A percentile compares a stretch with the other conserved stretches of the same genome.
Evolutionary conservation across 768 basidiomycete species (phyloP).

Genomic region (Lentinula detonsa): DNA sequence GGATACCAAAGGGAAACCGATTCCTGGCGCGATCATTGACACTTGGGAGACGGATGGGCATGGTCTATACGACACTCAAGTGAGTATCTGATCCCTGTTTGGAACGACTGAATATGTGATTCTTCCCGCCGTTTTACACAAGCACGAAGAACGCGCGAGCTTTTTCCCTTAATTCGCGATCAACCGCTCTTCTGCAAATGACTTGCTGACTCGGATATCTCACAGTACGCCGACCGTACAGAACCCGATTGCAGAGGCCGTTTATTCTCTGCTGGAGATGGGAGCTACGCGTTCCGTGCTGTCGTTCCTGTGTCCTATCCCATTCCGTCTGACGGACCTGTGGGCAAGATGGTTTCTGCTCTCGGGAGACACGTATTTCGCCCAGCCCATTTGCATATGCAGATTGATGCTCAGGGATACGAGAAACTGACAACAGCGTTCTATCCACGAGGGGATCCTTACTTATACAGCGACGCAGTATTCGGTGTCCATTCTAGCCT

Average conservation of each 20-base stretch:
- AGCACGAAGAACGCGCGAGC: neutral
- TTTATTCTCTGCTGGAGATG: slow-evolving; percentile 51
- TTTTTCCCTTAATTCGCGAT: neutral
- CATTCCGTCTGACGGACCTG: slow-evolving; percentile 77
- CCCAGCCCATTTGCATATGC: slow-evolving; percentile 76
- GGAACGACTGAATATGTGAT: neutral
- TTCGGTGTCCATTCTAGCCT: slow-evolving; percentile 81
- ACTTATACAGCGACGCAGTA: slow-evolving; percentile 64
- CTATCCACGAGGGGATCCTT: slow-evolving; percentile 67
- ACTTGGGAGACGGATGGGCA: slow-evolving; percentile 79
- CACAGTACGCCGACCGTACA: slow-evolving; percentile 47
- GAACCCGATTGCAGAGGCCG: slow-evolving; percentile 73
- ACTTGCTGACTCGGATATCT: slow-evolving; percentile 24
- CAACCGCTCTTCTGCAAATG: neutral
- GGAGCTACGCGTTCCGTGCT: slow-evolving; percentile 64
- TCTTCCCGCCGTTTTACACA: neutral
- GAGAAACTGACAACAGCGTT: slow-evolving; percentile 69
- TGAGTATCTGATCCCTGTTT: slow-evolving; percentile 5
- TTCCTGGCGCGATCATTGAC: slow-evolving; percentile 62
- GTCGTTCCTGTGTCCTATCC: slow-evolving; percentile 68
- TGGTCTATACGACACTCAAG: slow-evolving; percentile 41
- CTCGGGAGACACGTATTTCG: slow-evolving; percentile 69
- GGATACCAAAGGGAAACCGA: slow-evolving; percentile 57
- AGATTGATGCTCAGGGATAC: slow-evolving; percentile 59
- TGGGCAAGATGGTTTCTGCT: slow-evolving; percentile 49